Conservation (phyloP, 1,284 basidiomycete species). For the Ceratobasidium theobromae region DNA sequence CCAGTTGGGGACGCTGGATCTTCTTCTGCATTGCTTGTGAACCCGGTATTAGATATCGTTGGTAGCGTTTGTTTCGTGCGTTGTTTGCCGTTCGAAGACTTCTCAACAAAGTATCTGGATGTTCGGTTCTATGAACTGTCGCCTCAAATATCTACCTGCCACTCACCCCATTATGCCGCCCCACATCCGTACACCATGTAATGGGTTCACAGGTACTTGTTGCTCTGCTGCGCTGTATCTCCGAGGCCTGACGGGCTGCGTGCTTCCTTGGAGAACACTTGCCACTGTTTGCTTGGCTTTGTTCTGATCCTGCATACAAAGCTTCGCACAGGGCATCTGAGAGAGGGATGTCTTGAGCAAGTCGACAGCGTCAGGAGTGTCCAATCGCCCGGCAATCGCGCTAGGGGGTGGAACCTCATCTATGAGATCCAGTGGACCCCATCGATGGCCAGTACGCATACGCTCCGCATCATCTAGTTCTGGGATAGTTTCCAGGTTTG, state of each 20-base stretch:
- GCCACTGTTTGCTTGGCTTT: slow-evolving; percentile 21
- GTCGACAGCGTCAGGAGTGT: slow-evolving; percentile 32
- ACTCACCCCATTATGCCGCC: slow-evolving; percentile 25
- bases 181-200: slow-evolving; percentile 30
- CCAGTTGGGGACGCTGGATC: slow-evolving; percentile 8
- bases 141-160: neutral
- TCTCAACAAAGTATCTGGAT: slow-evolving; percentile 26
- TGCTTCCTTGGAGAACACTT: slow-evolving; percentile 5
- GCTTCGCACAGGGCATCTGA: slow-evolving; percentile 6
- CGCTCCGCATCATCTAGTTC: slow-evolving; percentile 2
- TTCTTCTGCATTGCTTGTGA: neutral
- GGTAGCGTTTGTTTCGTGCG: slow-evolving; percentile 8
- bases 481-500: neutral
- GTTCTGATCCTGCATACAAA: neutral
- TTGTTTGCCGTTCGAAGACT: slow-evolving; percentile 16
- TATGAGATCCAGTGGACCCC: slow-evolving; percentile 32
- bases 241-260: slow-evolving; percentile 10
- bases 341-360: slow-evolving; percentile 28
- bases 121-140: neutral
- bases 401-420: slow-evolving; percentile 34
- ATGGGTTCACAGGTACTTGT: slow-evolving; percentile 24
- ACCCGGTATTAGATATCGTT: neutral
- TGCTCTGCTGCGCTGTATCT: slow-evolving; percentile 22
- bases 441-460: slow-evolving; percentile 25
- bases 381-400: slow-evolving; percentile 34